A percentile compares a stretch with the other conserved stretches of the same genome.
phyloP scores from a whole-genome alignment of 2,329 filamentous ascomycete genomes.

The Cadophora gregata region DNA sequence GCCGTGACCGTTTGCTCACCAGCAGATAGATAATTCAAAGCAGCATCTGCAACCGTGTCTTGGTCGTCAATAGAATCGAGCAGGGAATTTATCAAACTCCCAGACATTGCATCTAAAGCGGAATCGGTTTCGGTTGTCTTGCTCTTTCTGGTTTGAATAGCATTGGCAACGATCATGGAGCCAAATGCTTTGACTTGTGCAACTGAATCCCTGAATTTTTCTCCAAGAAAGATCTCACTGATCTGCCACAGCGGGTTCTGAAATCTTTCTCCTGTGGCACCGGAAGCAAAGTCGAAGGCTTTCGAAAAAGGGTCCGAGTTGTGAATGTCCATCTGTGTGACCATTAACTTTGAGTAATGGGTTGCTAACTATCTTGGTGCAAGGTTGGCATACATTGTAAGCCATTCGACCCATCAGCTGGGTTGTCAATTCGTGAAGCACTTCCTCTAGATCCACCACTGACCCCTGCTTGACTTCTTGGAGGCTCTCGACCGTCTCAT shows the following conservation, averaged over 20 bases:
- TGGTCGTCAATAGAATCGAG: slow-evolving; percentile 61
- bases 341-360: slow-evolving; percentile 22
- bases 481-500: slow-evolving; percentile 50
- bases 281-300: slow-evolving; percentile 68
- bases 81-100: slow-evolving; percentile 65
- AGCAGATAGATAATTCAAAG: slow-evolving; percentile 70
- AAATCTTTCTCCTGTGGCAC: slow-evolving; percentile 64
- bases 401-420: slow-evolving; percentile 72
- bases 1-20: slow-evolving; percentile 40
- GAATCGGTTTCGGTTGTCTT: slow-evolving; percentile 31
- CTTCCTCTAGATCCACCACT: slow-evolving; percentile 60
- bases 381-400: slow-evolving; percentile 55
- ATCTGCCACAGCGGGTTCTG: slow-evolving; percentile 69
- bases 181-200: slow-evolving; percentile 60
- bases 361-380: background rate
- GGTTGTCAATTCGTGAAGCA: slow-evolving; percentile 69
- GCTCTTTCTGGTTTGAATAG: slow-evolving; percentile 50
- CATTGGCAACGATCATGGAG: slow-evolving; percentile 60
- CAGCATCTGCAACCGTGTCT: slow-evolving; percentile 65
- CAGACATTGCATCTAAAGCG: slow-evolving; percentile 50
- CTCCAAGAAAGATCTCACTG: slow-evolving; percentile 60
- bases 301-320: slow-evolving; percentile 63
- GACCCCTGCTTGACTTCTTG: slow-evolving; percentile 35
- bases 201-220: slow-evolving; percentile 56
- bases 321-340: slow-evolving; percentile 65